Evolutionary conservation across 106 monocot genomes (phyloP), one percentile per base, ranked within the genome.

Genomic region (Narthecium ossifragum): DNA sequence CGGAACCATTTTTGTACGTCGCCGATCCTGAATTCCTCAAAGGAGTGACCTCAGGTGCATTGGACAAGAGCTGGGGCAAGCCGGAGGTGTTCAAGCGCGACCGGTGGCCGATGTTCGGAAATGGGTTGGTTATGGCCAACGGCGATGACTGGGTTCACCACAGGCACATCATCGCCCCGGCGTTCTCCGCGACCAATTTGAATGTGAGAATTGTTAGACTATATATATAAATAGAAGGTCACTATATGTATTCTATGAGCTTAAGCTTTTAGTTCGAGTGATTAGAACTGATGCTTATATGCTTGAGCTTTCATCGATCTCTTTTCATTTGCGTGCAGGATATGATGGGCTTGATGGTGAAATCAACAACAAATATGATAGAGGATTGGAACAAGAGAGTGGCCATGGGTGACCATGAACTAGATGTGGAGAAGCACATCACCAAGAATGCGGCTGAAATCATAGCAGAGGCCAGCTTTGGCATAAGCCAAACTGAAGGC

Each of bases 371-470:
- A 8, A 69, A 62, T 6, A 81, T 92, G 84, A 40, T 92, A 0
- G 56, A 58, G 0, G 15, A 65, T 20, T 92, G 92, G 92, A 59
- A 55, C 31, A 28, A 57, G 4, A 31, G 8, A 0, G 6, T 79
- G 4, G 55, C 69, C 3, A 25, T 31, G 1, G 84, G 78, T 27
- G 24, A 54, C 6, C 3, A 26, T 0, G 73, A 81, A 25, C 65
- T 88, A 13, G 69, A 92, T 25, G 70, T 81, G n/a, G 75, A 81
- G 75, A 39, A 51, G 22, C 54, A 74, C 6, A 31, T 92, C 53
- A 72, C 11, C 17, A 45, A 31, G 22, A 92, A 84, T 22, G 84
- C 88, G 1, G 92, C 84, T 1, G 84, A 92, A 30, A 88, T 92
- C 60, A 88, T 92, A 24, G 80, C 76, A 1, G 81, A 67, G 61